A percentile compares a stretch with the other conserved stretches of the same genome.
These are phyloP conservation scores for Pouteria glomerata DNA, from an alignment of 148 eudicot genomes.

Conservation along the genomic window DNA sequence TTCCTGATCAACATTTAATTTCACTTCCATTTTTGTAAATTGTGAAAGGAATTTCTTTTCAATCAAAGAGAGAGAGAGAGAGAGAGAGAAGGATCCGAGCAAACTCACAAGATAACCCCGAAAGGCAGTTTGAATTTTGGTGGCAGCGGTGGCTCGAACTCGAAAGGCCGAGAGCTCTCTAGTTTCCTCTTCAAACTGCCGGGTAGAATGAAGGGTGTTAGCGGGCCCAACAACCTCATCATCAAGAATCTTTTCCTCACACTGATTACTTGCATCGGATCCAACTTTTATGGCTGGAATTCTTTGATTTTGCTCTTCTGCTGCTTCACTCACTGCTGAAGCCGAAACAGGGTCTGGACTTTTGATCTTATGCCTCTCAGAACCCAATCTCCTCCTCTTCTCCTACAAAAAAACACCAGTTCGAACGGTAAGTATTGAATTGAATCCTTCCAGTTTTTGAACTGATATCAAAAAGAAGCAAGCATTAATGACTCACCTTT, in stretches of 20 bases:
- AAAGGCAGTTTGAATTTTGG: slow-evolving; percentile 64
- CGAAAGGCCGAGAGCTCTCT: slow-evolving; percentile 19
- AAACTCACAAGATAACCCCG: slow-evolving; percentile 62
- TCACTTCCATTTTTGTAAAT: too few relatives aligned
- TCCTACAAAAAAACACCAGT: slow-evolving; percentile 25
- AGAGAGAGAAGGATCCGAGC: not conserved
- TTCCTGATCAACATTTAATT: too few relatives aligned
- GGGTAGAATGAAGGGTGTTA: too few relatives aligned
- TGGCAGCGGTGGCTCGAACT: slow-evolving; percentile 45
- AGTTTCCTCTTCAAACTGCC: not conserved
- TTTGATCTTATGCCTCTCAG: slow-evolving; percentile 32
- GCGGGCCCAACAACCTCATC: not conserved
- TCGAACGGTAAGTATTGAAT: not conserved
- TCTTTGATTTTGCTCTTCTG: slow-evolving; percentile 12
- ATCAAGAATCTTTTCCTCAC: too few relatives aligned
- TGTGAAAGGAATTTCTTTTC: too few relatives aligned
- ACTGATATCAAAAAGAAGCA: not conserved
- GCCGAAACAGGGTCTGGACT: slow-evolving; percentile 30
- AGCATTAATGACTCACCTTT: slow-evolving; percentile 33
- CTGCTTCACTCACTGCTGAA: too few relatives aligned
- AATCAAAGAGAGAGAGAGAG: too few relatives aligned
- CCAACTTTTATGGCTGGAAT: slow-evolving; percentile 15
- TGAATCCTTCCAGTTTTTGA: too few relatives aligned
- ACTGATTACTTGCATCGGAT: too few relatives aligned
- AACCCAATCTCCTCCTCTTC: slow-evolving; percentile 50